Evolutionary conservation across 2,329 filamentous ascomycete genomes (phyloP).

Genomic region (Arthrobotrys conoides): DNA sequence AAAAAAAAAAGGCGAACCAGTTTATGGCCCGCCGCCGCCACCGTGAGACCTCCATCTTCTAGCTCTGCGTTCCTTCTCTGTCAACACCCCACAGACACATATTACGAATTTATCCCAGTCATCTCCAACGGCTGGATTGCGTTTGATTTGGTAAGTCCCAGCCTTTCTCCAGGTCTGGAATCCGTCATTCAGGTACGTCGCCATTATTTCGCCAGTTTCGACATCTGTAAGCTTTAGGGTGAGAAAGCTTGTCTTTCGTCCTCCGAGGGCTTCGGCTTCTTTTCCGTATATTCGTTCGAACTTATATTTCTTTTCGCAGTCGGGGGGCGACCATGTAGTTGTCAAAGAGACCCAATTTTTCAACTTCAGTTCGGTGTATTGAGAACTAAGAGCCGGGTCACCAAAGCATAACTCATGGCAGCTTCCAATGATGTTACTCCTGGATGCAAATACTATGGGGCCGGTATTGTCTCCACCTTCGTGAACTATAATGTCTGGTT

Average conservation of each 20-base stretch:
- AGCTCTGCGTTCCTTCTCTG: slow-evolving; percentile 47
- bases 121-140: slow-evolving; percentile 37
- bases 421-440: slow-evolving; percentile 39
- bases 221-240: slow-evolving; percentile 47
- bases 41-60: slow-evolving; percentile 31
- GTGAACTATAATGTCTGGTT: slow-evolving; percentile 41
- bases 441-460: slow-evolving; percentile 32
- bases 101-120: slow-evolving; percentile 50
- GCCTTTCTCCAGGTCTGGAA: slow-evolving; percentile 48
- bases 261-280: slow-evolving; percentile 34
- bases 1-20: background rate
- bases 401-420: slow-evolving; percentile 33
- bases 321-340: slow-evolving; percentile 46
- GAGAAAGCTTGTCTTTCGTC: slow-evolving; percentile 40
- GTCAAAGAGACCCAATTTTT: slow-evolving; percentile 50
- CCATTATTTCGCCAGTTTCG: slow-evolving; percentile 48
- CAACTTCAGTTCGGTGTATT: slow-evolving; percentile 18
- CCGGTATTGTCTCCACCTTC: slow-evolving; percentile 28
- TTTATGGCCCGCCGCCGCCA: slow-evolving; percentile 22
- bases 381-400: slow-evolving; percentile 21
- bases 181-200: slow-evolving; percentile 48
- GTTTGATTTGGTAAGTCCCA: slow-evolving; percentile 50
- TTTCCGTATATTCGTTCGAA: slow-evolving; percentile 50
- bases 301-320: slow-evolving; percentile 38
- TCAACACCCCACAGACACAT: slow-evolving; percentile 40